Percentiles rank a stretch among this genome's conserved stretches.
Evolutionary conservation across 225 moss, liverwort and hornwort species (phyloP).

Genomic region (Marchantia paleacea): DNA sequence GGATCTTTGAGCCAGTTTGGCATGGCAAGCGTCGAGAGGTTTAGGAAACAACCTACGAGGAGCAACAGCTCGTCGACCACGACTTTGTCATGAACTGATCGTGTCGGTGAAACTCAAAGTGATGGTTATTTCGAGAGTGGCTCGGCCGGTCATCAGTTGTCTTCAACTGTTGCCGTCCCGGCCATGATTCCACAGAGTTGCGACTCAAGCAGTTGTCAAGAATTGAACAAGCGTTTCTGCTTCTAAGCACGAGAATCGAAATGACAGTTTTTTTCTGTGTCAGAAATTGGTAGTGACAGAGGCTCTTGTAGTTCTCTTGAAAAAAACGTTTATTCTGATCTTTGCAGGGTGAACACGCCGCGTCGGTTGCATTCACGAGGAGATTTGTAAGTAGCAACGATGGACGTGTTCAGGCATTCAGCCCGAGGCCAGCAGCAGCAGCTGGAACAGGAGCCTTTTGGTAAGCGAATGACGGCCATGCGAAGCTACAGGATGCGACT

Average conservation of each 20-base stretch:
- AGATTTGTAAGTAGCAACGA: too few relatives aligned
- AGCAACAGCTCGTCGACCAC: constrained; percentile 18
- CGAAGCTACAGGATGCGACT: neutral
- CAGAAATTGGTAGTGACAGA: too few relatives aligned
- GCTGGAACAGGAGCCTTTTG: neutral
- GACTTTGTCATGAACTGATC: neutral
- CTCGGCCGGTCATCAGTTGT: constrained; percentile 19
- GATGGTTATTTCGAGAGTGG: constrained; percentile 8
- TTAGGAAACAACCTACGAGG: neutral
- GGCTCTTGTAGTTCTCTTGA: too few relatives aligned
- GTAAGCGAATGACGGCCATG: neutral
- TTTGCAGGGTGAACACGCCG: too few relatives aligned
- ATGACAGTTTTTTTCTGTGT: too few relatives aligned
- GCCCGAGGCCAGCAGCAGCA: neutral
- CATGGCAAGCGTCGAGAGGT: constrained; percentile 17
- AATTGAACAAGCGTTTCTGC: constrained; percentile 42
- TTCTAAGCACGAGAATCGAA: constrained; percentile 15
- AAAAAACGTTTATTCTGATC: too few relatives aligned
- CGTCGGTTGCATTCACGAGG: too few relatives aligned
- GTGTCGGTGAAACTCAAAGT: neutral
- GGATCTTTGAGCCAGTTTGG: neutral
- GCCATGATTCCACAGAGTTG: constrained; percentile 21
- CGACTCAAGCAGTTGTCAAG: constrained; percentile 28
- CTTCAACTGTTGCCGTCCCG: constrained; percentile 30
- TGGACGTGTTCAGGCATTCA: too few relatives aligned